Conservation (phyloP, 768 basidiomycete genomes). For the Pleurotus ostreatus region DNA sequence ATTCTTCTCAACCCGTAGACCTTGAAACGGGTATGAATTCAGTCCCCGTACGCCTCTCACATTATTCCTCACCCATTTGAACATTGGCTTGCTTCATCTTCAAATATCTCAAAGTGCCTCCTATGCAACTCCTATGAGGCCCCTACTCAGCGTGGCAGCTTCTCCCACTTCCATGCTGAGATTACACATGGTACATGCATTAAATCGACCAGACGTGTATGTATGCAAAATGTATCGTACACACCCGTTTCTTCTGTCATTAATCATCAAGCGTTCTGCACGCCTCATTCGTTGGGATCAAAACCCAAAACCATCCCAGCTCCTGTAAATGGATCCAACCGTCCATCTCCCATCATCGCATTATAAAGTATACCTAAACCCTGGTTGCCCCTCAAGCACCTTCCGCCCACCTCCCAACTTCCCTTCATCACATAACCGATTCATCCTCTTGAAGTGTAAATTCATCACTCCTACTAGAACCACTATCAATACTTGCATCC, state of each 20-base stretch:
- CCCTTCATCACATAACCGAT: constrained; percentile 30
- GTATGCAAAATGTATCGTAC: background rate
- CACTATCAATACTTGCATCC: constrained; percentile 34
- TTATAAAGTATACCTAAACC: constrained; percentile 36
- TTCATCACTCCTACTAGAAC: constrained; percentile 27
- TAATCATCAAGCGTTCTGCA: background rate
- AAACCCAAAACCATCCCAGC: background rate
- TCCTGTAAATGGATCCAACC: background rate
- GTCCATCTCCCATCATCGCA: background rate
- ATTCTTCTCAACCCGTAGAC: too few species aligned
- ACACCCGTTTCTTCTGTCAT: background rate
- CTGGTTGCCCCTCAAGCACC: constrained; percentile 31
- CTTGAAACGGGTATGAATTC: too few species aligned
- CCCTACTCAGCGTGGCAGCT: too few species aligned
- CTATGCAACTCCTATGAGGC: too few species aligned
- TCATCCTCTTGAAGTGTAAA: constrained; percentile 31
- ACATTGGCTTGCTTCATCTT: too few species aligned
- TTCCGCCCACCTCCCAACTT: constrained; percentile 15
- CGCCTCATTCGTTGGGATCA: background rate
- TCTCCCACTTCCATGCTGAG: too few species aligned
- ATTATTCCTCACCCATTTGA: too few species aligned
- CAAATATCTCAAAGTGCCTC: too few species aligned
- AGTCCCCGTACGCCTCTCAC: too few species aligned
- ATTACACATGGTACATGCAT: background rate
- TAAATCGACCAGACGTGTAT: background rate